Evolutionary conservation across 495 filamentous ascomycete genomes (phyloP).

Genomic region (Rhypophila decipiens): DNA sequence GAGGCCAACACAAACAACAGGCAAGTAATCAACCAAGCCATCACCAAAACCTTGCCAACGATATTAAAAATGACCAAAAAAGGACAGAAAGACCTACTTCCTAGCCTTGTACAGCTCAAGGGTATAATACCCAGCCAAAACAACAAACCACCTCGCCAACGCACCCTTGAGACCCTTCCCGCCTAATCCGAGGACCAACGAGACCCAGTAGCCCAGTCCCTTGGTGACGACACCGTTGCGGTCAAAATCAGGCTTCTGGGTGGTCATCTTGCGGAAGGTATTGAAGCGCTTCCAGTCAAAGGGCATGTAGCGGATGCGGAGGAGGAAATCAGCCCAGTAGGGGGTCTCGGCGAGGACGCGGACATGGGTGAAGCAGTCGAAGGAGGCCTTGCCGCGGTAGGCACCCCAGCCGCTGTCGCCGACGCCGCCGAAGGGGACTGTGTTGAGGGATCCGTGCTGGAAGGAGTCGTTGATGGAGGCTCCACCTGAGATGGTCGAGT

Average conservation of each 20-base stretch:
- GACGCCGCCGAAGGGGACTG: conserved; percentile 83
- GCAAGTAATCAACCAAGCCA: neutral
- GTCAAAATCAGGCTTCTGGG: conserved; percentile 72
- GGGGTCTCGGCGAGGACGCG: conserved; percentile 72
- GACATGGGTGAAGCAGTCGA: conserved; percentile 79
- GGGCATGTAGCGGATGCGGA: conserved; percentile 77
- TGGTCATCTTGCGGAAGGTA: conserved; percentile 51
- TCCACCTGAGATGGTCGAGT: conserved; percentile 65
- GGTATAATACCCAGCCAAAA: conserved; percentile 18
- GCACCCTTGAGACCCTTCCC: conserved; percentile 39
- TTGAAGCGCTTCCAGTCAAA: conserved; percentile 49
- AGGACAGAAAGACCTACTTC: too few relatives aligned
- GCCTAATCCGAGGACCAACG: conserved; percentile 40
- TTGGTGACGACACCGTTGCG: conserved; percentile 58
- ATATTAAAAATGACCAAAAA: too few relatives aligned
- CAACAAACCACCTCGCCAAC: conserved; percentile 41
- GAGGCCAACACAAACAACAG: neutral
- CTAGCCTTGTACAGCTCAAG: conserved; percentile 1
- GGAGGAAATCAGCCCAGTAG: conserved; percentile 68
- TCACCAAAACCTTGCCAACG: neutral
- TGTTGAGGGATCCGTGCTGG: conserved; percentile 70
- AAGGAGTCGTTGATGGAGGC: conserved; percentile 76
- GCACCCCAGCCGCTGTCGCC: conserved; percentile 77
- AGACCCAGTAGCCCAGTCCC: conserved; percentile 40
- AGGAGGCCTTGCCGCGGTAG: conserved; percentile 77